Evolutionary conservation across 2,329 filamentous ascomycete species (phyloP), one percentile per base, ranked within the genome.

Genomic region (Phialophora verrucosa): DNA sequence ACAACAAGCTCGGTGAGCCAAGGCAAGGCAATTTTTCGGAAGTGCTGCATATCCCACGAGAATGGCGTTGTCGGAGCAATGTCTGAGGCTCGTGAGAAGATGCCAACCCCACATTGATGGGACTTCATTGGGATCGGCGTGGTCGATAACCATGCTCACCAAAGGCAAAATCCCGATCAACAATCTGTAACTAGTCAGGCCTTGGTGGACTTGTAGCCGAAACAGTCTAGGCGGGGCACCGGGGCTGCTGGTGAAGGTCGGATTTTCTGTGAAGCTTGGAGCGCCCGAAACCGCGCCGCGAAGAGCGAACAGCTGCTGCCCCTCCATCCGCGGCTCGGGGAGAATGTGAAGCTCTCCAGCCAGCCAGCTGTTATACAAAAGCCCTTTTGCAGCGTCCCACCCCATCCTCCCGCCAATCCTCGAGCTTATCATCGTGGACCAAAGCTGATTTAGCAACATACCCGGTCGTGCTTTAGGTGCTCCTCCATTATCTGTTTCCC

Each of bases 401-500:
- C 4, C 42, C 38, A 6, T 29, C 58, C n/a, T 54, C 59, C 59
- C 59, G 38, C 59, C 59, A 61, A 61, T 61, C 59, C 59, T 61
- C 27, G 20, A 29, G 29, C 59, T 42, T 61, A 61, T 51, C 59
- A 29, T 49, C 57, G 25, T 31, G 51, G 17, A 54, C 59, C 47
- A 61, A 11, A 42, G 49, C 49, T 53, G 27, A 10, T 25, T 31
- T 35, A 14, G 31, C 47, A 25, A 42, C 57, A 47, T 47, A 29
- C 5, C 29, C 29, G 29, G 29, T 31, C 8, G 42, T 53, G 29
- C 32, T n/a, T 35, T 61, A 27, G 49, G 44, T 51, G 59, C 49
- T 44, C 59, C 50, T n/a, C 14, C 47, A 35, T 59, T 25, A 51
- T 62, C 60, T 65, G 51, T 49, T 50, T 50, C 54, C 58, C 53